Evolutionary conservation across 805 yeast species (phyloP).

Genomic region (Candida pini): DNA sequence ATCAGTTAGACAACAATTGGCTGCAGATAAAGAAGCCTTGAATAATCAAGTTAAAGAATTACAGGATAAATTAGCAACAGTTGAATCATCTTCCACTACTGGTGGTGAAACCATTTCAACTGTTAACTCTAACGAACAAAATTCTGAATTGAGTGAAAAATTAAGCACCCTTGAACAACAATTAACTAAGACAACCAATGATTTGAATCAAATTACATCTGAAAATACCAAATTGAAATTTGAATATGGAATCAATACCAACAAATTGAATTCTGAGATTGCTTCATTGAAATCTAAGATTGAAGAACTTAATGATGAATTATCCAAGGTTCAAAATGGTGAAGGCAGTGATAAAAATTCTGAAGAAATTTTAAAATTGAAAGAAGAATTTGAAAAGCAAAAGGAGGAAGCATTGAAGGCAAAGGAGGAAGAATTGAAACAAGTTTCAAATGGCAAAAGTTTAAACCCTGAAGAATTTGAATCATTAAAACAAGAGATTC

Average conservation of each 20-base stretch:
- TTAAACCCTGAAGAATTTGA: conserved; percentile 20
- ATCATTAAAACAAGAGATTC: conserved; percentile 18
- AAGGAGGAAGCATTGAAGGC: conserved; percentile 15
- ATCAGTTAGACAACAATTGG: conserved; percentile 16
- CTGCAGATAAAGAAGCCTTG: conserved; percentile 13
- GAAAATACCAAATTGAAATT: conserved; percentile 11
- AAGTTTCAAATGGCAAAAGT: no score
- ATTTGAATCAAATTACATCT: conserved; percentile 7
- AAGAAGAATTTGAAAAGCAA: conserved; percentile 14
- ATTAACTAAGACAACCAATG: conserved; percentile 1
- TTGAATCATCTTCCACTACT: not conserved
- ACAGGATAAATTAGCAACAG: conserved; percentile 7
- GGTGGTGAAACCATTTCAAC: not conserved
- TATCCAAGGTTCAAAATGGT: not conserved
- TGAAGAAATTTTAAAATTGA: conserved; percentile 10
- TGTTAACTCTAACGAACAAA: no score
- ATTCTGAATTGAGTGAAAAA: not conserved
- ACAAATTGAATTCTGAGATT: conserved; percentile 13
- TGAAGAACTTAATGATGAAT: conserved; percentile 7
- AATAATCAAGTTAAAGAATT: conserved; percentile 10
- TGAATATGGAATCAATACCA: conserved; percentile 11
- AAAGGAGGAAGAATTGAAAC: conserved; percentile 15
- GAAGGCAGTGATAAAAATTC: not conserved
- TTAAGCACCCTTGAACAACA: conserved; percentile 3
- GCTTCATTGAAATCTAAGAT: conserved; percentile 12